These are phyloP conservation scores for Hygrocybe punicea DNA, from an alignment of 768 basidiomycete genomes.

Conservation along the genomic window DNA sequence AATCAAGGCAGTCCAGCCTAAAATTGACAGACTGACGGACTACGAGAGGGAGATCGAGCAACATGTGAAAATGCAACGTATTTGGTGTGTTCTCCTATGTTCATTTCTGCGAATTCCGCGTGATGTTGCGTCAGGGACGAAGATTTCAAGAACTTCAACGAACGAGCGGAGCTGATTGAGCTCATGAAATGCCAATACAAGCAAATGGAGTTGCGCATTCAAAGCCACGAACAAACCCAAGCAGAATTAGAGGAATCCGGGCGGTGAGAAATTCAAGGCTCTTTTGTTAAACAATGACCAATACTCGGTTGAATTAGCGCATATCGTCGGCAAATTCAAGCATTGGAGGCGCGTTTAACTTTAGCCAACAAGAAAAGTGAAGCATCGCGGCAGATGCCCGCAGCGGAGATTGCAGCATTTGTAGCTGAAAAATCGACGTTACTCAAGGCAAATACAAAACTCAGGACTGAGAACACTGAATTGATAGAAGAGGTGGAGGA, in stretches of 20 bases:
- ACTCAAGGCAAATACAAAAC: slow-evolving; percentile 46
- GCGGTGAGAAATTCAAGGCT: slow-evolving; percentile 41
- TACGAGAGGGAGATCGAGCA: slow-evolving; percentile 89
- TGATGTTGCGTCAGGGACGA: slow-evolving; percentile 53
- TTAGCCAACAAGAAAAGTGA: slow-evolving; percentile 43
- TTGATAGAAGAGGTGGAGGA: slow-evolving; percentile 52
- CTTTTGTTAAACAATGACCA: slow-evolving; percentile 1
- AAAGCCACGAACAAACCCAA: slow-evolving; percentile 55
- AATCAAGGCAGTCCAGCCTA: slow-evolving; percentile 74
- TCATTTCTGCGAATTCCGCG: neutral
- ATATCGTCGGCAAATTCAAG: slow-evolving; percentile 58
- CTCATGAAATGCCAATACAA: slow-evolving; percentile 54
- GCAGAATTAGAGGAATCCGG: slow-evolving; percentile 53
- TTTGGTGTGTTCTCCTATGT: slow-evolving; percentile 61
- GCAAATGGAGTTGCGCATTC: slow-evolving; percentile 63
- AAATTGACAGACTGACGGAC: slow-evolving; percentile 74
- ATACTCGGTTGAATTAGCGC: neutral
- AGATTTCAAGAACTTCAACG: slow-evolving; percentile 69
- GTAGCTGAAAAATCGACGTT: slow-evolving; percentile 46
- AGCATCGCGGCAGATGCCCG: slow-evolving; percentile 28
- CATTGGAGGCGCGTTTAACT: slow-evolving; percentile 55
- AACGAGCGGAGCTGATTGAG: slow-evolving; percentile 56
- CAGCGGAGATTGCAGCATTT: slow-evolving; percentile 44
- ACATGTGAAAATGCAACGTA: slow-evolving; percentile 65
- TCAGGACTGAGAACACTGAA: slow-evolving; percentile 56